These are phyloP conservation scores for Aspergillus pseudoglaucus DNA, from an alignment of 2,329 filamentous ascomycete genomes.

Conservation along the genomic window DNA sequence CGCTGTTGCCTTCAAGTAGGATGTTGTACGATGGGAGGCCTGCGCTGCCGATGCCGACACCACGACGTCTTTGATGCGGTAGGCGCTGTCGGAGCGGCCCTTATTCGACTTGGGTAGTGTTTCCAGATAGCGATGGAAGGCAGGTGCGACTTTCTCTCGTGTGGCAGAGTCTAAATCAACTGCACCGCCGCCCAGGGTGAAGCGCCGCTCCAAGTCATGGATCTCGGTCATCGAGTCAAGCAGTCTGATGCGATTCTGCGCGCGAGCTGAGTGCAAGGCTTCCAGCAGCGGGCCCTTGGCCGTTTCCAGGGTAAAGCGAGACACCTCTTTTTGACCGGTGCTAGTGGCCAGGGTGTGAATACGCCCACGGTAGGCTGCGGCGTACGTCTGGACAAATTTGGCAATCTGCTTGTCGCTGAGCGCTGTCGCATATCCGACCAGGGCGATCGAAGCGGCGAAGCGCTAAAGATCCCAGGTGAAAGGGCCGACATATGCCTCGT, in stretches of 20 bases:
- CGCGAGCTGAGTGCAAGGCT: constrained; percentile 7
- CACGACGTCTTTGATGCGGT: constrained; percentile 10
- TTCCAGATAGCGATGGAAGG: constrained; percentile 7
- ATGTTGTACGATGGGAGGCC: constrained; percentile 14
- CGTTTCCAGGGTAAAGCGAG: constrained; percentile 11
- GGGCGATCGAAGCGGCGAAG: constrained; percentile 12
- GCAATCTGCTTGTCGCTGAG: constrained; percentile 15
- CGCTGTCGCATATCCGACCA: constrained; percentile 13
- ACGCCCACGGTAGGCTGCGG: constrained; percentile 12
- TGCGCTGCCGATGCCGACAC: constrained; percentile 12
- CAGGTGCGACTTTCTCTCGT: constrained; percentile 7
- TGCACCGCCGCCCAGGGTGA: constrained; percentile 7
- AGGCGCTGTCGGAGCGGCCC: not conserved
- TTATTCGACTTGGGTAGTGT: constrained; percentile 5
- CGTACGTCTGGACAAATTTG: constrained; percentile 9
- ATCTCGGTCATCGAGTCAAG: constrained; percentile 10
- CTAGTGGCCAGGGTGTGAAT: constrained; percentile 7
- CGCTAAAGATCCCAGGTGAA: constrained; percentile 16
- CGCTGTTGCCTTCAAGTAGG: constrained; percentile 12
- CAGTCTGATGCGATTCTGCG: constrained; percentile 8
- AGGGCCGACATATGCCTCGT: constrained; percentile 15
- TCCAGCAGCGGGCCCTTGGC: constrained; percentile 14
- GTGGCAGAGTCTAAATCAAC: constrained; percentile 6
- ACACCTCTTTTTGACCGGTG: not conserved
- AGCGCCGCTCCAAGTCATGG: constrained; percentile 9